phyloP scores from a whole-genome alignment of 2,329 filamentous ascomycete species.

The Aspergillus japonicus region DNA sequence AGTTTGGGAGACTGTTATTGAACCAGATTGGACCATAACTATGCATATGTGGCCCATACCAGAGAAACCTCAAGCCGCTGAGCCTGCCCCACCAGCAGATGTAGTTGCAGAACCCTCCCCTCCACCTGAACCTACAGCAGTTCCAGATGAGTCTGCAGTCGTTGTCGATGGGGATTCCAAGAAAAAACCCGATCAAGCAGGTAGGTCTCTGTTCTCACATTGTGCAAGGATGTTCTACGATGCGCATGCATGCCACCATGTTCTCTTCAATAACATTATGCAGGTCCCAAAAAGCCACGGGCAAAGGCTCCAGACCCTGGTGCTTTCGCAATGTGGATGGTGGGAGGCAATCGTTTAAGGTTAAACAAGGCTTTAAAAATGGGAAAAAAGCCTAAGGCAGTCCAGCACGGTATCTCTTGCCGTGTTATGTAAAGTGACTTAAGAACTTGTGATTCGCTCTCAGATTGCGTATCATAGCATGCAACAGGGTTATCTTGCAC shows the following conservation, averaged over 20 bases:
- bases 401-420: constrained; percentile 24
- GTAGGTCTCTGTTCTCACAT: constrained; percentile 23
- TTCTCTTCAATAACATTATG: background rate
- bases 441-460: constrained; percentile 6
- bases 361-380: constrained; percentile 44
- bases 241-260: no score
- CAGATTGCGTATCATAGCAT: constrained; percentile 6
- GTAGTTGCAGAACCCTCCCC: constrained; percentile 22
- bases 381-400: constrained; percentile 47
- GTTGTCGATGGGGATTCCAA: constrained; percentile 27
- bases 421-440: constrained; percentile 30
- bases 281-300: constrained; percentile 35
- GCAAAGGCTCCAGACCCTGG: constrained; percentile 30
- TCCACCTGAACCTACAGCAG: constrained; percentile 20
- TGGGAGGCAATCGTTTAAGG: constrained; percentile 34
- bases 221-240: background rate
- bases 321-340: constrained; percentile 47
- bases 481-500: background rate
- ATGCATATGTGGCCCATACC: constrained; percentile 68
- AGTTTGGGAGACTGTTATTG: constrained; percentile 77
- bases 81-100: constrained; percentile 31
- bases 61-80: constrained; percentile 47
- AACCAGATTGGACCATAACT: constrained; percentile 71
- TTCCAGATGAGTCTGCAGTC: constrained; percentile 18
- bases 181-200: constrained; percentile 34